phyloP scores from a whole-genome alignment of 1,284 basidiomycete species.

The Singerocomus rubriflavus region DNA sequence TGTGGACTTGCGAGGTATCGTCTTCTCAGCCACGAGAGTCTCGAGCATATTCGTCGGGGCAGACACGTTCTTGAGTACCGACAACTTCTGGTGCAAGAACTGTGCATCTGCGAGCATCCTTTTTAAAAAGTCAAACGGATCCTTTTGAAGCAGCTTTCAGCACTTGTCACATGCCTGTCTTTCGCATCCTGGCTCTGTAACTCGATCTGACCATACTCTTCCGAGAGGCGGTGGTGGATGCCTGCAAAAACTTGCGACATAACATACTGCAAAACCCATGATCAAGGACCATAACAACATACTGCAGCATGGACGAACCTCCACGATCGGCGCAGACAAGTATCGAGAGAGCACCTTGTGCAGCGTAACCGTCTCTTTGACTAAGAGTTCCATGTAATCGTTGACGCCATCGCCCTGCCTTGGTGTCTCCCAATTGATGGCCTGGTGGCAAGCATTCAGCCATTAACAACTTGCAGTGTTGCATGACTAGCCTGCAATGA shows the following conservation, averaged over 20 bases:
- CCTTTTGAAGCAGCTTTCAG: slow-evolving; percentile 2
- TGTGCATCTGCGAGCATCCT: slow-evolving; percentile 79
- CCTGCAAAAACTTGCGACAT: slow-evolving; percentile 90
- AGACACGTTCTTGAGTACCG: slow-evolving; percentile 65
- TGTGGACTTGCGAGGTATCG: slow-evolving; percentile 37
- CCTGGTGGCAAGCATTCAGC: slow-evolving; percentile 37
- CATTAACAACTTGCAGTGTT: slow-evolving; percentile 1
- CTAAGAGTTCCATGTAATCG: slow-evolving; percentile 86
- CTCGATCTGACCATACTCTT: slow-evolving; percentile 80
- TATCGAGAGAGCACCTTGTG: slow-evolving; percentile 97
- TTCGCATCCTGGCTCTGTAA: slow-evolving; percentile 81
- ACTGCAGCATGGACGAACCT: slow-evolving; percentile 46
- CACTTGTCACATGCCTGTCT: slow-evolving; percentile 55
- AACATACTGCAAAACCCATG: slow-evolving; percentile 56
- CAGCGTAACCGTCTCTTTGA: slow-evolving; percentile 94
- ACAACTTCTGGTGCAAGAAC: slow-evolving; percentile 71
- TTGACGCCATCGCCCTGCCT: slow-evolving; percentile 60
- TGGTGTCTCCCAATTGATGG: slow-evolving; percentile 72
- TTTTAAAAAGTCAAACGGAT: slow-evolving; percentile 14
- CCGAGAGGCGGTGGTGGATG: slow-evolving; percentile 85
- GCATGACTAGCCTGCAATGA: slow-evolving; percentile 59
- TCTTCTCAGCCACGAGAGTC: slow-evolving; percentile 77
- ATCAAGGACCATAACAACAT: slow-evolving; percentile 6
- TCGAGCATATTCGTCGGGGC: slow-evolving; percentile 75
- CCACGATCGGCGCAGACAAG: slow-evolving; percentile 72